Evolutionary conservation across 768 basidiomycete genomes (phyloP), one percentile per base, ranked within the genome.

Genomic region (Artomyces pyxidatus): DNA sequence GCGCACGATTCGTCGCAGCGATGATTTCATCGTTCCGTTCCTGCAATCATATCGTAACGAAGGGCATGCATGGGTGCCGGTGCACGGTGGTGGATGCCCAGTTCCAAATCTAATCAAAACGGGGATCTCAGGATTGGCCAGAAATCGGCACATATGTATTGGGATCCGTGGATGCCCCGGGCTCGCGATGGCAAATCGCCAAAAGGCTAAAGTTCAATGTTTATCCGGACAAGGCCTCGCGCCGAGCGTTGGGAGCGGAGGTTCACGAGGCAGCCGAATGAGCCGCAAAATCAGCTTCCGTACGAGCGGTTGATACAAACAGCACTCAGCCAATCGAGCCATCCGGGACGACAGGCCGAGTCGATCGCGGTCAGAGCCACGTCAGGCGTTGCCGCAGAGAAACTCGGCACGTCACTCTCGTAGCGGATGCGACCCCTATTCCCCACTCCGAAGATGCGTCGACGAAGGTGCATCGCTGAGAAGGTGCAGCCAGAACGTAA

Each of bases 171-270:
- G 45, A 29, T 46, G 48, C 43, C 37, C 37, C 52, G 46, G 52
- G 23, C 32, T 42, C 44, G 42, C 26, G 50, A 53, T 51, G 52
- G 55, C 40, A 56, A 56, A 48, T 56, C 53, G 55, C 55, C 55
- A 56, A 56, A 56, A 56, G 52, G 55, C 14, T 56, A 56, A 56
- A 45, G 37, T 46, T 41, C 43, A 50, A 50, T 47, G 43, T 53
- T 49, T 48, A 53, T 45, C 47, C 49, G 23, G 38, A 27, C 26
- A 3, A 30, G 49, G 37, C 25, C 40, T 28, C 30, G 47, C 42
- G 45, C 45, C 48, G 22, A 41, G 21, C 39, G 42, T 23, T 55
- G 21, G 45, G 43, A 28, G 17, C 32, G 28, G 44, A 54, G 43
- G 47, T 49, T 50, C 43, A 51, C 44, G 53, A 50, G 49, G 52